Base-by-base conservation (phyloP, 768 basidiomycete species). In the Podaxis mareebaensis region DNA sequence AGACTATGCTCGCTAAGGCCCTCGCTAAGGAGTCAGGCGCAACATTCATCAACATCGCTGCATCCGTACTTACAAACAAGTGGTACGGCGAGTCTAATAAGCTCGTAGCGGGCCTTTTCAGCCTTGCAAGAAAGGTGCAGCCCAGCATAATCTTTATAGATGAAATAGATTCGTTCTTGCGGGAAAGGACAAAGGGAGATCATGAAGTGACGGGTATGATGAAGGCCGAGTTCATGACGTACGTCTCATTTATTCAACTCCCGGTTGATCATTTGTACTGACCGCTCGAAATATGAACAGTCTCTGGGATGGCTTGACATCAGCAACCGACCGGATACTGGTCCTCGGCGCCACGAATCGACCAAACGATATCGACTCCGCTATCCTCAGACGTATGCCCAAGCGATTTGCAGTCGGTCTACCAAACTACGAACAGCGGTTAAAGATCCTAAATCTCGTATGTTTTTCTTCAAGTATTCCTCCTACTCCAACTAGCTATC, bases 161-260 rank as follows among this genome's bases (percentile, higher is more conserved):
- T 73, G 97, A 99, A 76, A 98, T 99, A 67, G 96, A 99, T 70
- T 93, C 92, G 0, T 94, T 99, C 75, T 77, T 99, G 73, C 82
- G 96, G 60, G 93, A 96, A 73, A 82, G 97, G 65, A 87, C 88
- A 28, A 85, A 86, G 61, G 89, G 90, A 10, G 96, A 99, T 70
- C 97, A 99, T 72, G 97, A 99, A 70, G 96, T 95, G 57, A 99
- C 95, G 39, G 95, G 90, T 4, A 98, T 98, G 95, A 96, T 98
- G 86, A 97, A 98, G 75, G 95, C 95, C 0, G 92, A 95, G 71
- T 93, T 93, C 69, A 93, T 94, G 92, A 93, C 91, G 91, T 92
- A 72, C 64, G 89, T 78, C 24, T 13, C 20, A 28, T 24, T 10
- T 10, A 12, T 24, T 24, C 8, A 64, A 42, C 53, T 33, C 22